These are phyloP conservation scores for Rhynchosporium graminicola DNA, from an alignment of 2,329 filamentous ascomycete genomes.

Conservation along the genomic window DNA sequence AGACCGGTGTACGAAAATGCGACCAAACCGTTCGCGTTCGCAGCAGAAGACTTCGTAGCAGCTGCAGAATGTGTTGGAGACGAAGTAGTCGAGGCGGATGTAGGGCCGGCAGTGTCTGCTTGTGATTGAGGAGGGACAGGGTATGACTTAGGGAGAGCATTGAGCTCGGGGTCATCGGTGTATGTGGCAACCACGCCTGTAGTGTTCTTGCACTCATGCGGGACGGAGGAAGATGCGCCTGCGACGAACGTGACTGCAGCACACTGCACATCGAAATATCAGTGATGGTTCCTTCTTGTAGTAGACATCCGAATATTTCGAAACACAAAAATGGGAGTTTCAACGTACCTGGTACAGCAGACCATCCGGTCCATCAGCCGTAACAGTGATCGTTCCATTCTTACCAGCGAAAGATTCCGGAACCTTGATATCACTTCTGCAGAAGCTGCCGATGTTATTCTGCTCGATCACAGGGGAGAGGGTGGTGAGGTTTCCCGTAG, in stretches of 20 bases:
- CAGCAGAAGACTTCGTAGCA: conserved; percentile 14
- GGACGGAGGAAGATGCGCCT: conserved; percentile 39
- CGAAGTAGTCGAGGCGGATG: conserved; percentile 11
- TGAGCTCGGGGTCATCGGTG: conserved; percentile 22
- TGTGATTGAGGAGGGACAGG: conserved; percentile 23
- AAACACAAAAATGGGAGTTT: background rate
- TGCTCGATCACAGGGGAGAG: conserved; percentile 56
- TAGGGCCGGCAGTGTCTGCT: conserved; percentile 13
- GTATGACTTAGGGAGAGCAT: conserved; percentile 22
- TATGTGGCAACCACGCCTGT: conserved; percentile 39
- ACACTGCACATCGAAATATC: conserved; percentile 45
- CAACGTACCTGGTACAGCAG: conserved; percentile 54
- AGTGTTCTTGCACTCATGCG: conserved; percentile 45
- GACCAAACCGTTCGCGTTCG: conserved; percentile 10
- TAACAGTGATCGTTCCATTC: conserved; percentile 56
- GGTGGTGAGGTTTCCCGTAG: conserved; percentile 54
- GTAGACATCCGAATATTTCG: too few species aligned
- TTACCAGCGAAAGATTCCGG: conserved; percentile 54
- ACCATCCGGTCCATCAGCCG: conserved; percentile 56
- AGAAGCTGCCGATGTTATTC: conserved; percentile 56
- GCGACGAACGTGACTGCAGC: conserved; percentile 56
- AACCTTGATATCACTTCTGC: conserved; percentile 50
- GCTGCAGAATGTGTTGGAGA: background rate
- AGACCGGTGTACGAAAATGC: conserved; percentile 16
- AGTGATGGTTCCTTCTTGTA: background rate